Percentiles rank a stretch among this genome's conserved stretches.
phyloP scores from a whole-genome alignment of 805 yeast species.

The Starmerella sirachaensis region DNA sequence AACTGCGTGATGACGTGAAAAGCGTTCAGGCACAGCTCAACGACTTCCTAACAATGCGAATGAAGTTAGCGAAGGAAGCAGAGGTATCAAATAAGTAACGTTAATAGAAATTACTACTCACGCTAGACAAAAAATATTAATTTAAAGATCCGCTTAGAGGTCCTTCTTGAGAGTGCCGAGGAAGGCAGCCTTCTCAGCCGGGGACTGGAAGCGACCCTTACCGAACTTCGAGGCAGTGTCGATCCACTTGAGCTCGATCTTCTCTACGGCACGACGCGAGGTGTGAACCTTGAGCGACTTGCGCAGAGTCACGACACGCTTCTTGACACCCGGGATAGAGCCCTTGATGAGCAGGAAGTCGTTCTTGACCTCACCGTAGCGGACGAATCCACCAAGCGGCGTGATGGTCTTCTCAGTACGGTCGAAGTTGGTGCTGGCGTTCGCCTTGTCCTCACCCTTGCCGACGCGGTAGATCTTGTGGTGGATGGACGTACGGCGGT shows the following conservation, averaged over 20 bases:
- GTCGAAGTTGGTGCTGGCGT: slow-evolving; percentile 95
- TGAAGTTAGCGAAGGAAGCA: slow-evolving; percentile 6
- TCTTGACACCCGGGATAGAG: slow-evolving; percentile 98
- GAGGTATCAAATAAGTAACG: neutral
- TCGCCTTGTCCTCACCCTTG: slow-evolving; percentile 85
- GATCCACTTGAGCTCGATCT: slow-evolving; percentile 97
- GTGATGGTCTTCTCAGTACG: slow-evolving; percentile 99
- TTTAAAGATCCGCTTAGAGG: slow-evolving; percentile 33
- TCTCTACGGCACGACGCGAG: slow-evolving; percentile 93
- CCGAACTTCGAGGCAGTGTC: slow-evolving; percentile 99
- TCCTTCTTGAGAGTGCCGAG: slow-evolving; percentile 99
- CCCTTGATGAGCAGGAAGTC: slow-evolving; percentile 97
- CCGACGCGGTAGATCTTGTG: slow-evolving; percentile 99
- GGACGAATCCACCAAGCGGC: slow-evolving; percentile 99
- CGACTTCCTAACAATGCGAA: slow-evolving; percentile 18
- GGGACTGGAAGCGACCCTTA: slow-evolving; percentile 99
- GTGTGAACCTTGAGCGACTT: slow-evolving; percentile 96
- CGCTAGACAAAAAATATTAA: neutral
- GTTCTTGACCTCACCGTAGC: slow-evolving; percentile 96
- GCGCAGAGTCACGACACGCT: slow-evolving; percentile 98
- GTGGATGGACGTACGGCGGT: slow-evolving; percentile 99
- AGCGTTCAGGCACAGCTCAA: slow-evolving; percentile 23
- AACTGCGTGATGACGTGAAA: slow-evolving; percentile 16
- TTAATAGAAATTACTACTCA: neutral
- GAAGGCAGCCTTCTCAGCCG: slow-evolving; percentile 99